Evolutionary conservation across 805 yeast species (phyloP).

Genomic region (Ogataea methanolica): DNA sequence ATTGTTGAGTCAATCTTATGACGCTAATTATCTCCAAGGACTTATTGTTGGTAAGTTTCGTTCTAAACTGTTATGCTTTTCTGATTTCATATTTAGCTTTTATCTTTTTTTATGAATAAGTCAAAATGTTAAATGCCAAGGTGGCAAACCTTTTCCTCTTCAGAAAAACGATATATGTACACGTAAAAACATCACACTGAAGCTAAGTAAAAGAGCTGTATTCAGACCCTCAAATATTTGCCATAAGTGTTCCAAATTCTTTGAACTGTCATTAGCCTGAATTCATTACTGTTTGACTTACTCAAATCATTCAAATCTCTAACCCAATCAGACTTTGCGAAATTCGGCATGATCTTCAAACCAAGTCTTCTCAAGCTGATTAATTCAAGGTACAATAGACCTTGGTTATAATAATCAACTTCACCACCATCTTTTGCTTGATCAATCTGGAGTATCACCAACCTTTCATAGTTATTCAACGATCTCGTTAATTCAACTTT

Average conservation of each 20-base stretch:
- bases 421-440: conserved; percentile 6
- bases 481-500: conserved; percentile 36
- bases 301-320: conserved; percentile 61
- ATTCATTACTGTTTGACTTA: conserved; percentile 31
- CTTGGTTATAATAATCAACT: conserved; percentile 40
- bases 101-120: too few relatives aligned
- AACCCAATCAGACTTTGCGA: conserved; percentile 49
- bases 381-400: conserved; percentile 63
- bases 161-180: too few relatives aligned
- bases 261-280: conserved; percentile 43
- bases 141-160: too few relatives aligned
- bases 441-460: conserved; percentile 11
- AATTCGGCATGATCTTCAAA: conserved; percentile 43
- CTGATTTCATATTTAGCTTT: too few relatives aligned
- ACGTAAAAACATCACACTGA: too few relatives aligned
- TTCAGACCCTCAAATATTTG: not conserved
- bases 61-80: not conserved
- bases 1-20: conserved; percentile 69
- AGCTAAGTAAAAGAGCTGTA: not conserved
- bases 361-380: conserved; percentile 52
- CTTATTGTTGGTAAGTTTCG: not conserved
- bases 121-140: too few relatives aligned
- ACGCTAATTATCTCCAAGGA: conserved; percentile 1
- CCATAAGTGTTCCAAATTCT: conserved; percentile 64
- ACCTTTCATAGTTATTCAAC: conserved; percentile 40